Percentiles rank a stretch among this genome's conserved stretches.
Conservation (phyloP, 2,329 filamentous ascomycete species). For the Westerdykella sp. region DNA sequence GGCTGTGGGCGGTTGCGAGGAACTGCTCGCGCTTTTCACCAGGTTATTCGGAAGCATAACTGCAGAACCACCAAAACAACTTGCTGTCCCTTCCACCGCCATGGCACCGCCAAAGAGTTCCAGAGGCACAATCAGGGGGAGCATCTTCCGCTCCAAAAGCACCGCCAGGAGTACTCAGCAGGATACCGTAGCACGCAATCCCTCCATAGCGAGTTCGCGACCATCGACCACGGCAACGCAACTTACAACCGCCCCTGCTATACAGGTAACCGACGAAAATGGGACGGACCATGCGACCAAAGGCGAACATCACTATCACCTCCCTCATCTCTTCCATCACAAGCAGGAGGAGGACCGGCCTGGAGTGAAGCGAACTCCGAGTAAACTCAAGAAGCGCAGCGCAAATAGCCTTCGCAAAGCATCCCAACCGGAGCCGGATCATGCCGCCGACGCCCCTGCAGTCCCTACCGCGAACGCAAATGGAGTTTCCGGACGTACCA, state of each 20-base stretch:
- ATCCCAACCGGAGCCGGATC: constrained; percentile 16
- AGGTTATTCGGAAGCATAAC: constrained; percentile 66
- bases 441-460: constrained; percentile 19
- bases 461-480: constrained; percentile 17
- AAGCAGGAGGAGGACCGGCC: constrained; percentile 31
- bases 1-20: constrained; percentile 82
- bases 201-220: constrained; percentile 22
- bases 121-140: constrained; percentile 64
- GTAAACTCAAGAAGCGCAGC: constrained; percentile 37
- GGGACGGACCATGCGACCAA: constrained; percentile 24
- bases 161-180: constrained; percentile 25
- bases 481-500: constrained; percentile 11
- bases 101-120: constrained; percentile 54
- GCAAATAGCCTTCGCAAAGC: constrained; percentile 31
- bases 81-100: constrained; percentile 39
- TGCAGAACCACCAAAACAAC: constrained; percentile 32
- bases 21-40: constrained; percentile 75
- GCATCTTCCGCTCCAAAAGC: constrained; percentile 60
- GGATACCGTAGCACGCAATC: constrained; percentile 13
- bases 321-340: constrained; percentile 21
- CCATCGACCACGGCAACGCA: constrained; percentile 23
- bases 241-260: constrained; percentile 53
- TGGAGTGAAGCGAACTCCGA: constrained; percentile 32
- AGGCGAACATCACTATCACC: constrained; percentile 28
- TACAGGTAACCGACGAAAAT: constrained; percentile 68